Evolutionary conservation across 2,329 filamentous ascomycete species (phyloP).

Genomic region (Diaporthe australafricana): DNA sequence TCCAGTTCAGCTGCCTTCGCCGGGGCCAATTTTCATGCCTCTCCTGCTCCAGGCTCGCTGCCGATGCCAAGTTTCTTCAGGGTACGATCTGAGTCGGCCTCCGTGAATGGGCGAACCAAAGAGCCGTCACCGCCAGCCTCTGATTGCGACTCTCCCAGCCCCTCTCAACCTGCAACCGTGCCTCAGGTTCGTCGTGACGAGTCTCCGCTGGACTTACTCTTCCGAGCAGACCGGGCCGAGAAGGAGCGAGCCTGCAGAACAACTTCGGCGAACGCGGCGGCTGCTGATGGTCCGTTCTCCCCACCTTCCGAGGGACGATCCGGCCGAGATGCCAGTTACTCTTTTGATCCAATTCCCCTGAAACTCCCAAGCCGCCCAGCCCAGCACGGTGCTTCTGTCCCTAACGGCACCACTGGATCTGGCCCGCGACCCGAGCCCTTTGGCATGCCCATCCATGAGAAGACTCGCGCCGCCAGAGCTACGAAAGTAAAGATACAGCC

Average conservation of each 20-base stretch:
- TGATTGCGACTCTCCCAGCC: constrained; percentile 62
- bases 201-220: constrained; percentile 90
- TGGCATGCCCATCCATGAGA: constrained; percentile 27
- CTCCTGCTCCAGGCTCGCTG: constrained; percentile 88
- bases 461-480: not conserved
- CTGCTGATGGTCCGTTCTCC: constrained; percentile 60
- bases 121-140: constrained; percentile 65
- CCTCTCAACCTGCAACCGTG: constrained; percentile 52
- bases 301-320: constrained; percentile 55
- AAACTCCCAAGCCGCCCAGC: constrained; percentile 41
- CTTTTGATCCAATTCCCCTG: constrained; percentile 37
- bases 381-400: constrained; percentile 42
- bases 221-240: constrained; percentile 86
- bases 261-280: constrained; percentile 59
- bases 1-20: constrained; percentile 76
- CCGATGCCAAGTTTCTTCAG: constrained; percentile 75
- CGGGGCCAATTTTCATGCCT: constrained; percentile 88
- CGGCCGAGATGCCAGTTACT: constrained; percentile 41
- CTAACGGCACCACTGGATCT: constrained; percentile 11
- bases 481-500: constrained; percentile 12
- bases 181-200: constrained; percentile 59
- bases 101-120: constrained; percentile 45
- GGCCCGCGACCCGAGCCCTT: constrained; percentile 17
- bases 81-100: constrained; percentile 32
- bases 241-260: constrained; percentile 70